phyloP scores from a whole-genome alignment of 176 grass and related monocot genomes.

The Avena eriantha region DNA sequence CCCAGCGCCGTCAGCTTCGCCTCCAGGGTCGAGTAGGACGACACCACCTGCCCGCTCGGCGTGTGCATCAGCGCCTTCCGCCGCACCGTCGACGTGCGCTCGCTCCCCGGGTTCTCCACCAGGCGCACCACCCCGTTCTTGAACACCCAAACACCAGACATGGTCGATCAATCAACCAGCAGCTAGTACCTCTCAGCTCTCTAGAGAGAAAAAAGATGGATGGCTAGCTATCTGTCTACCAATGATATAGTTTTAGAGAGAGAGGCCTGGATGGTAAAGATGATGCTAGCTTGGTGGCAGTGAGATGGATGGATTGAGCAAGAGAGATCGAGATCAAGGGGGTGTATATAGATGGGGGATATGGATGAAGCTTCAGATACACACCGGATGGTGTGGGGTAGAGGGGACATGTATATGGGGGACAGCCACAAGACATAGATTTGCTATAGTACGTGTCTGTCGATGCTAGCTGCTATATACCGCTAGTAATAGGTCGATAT shows the following conservation, averaged over 20 bases:
- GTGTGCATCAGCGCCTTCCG: slow-evolving; percentile 70
- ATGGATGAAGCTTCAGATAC: slow-evolving; percentile 5
- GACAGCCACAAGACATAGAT: neutral
- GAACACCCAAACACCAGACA: slow-evolving; percentile 94
- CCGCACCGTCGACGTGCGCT: slow-evolving; percentile 31
- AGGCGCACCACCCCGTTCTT: slow-evolving; percentile 67
- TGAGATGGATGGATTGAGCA: slow-evolving; percentile 42
- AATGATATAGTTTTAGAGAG: neutral
- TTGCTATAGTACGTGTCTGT: neutral
- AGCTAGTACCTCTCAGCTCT: neutral
- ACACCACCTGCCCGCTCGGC: slow-evolving; percentile 68
- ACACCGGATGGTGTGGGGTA: slow-evolving; percentile 42
- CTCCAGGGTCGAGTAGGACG: slow-evolving; percentile 74
- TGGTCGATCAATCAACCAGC: neutral
- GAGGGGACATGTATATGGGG: slow-evolving; percentile 47
- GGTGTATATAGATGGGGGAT: slow-evolving; percentile 65
- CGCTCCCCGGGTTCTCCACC: slow-evolving; percentile 65
- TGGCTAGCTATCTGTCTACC: neutral
- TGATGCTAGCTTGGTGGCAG: slow-evolving; percentile 10
- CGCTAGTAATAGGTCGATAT: slow-evolving; percentile 21
- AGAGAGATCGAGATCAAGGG: slow-evolving; percentile 23
- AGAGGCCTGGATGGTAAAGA: neutral
- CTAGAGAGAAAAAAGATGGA: neutral
- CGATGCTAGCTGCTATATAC: neutral
- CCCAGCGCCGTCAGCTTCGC: slow-evolving; percentile 66